Percentiles rank a stretch among this genome's conserved stretches.
Conservation (phyloP, 192 early-diverging fungal species). For the Podila horticola region DNA sequence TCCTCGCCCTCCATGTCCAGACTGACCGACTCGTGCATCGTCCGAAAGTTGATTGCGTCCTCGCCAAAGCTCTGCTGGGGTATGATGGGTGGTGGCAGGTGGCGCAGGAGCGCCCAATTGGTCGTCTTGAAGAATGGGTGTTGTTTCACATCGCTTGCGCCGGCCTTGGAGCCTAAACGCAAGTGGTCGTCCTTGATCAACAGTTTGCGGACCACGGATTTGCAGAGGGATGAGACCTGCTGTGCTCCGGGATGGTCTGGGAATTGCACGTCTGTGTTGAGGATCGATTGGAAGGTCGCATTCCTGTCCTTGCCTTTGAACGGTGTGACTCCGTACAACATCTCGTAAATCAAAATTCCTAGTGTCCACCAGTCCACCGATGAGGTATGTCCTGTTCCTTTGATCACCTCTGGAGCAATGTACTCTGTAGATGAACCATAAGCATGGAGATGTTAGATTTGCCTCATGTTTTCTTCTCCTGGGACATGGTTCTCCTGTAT, state of each 20-base stretch:
- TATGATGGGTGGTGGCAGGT: constrained; percentile 87
- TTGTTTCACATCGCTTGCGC: constrained; percentile 93
- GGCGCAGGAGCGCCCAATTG: constrained; percentile 93
- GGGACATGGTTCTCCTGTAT: neutral
- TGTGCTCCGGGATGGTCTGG: constrained; percentile 53
- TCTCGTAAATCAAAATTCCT: constrained; percentile 97
- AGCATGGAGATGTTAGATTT: neutral
- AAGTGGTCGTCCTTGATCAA: constrained; percentile 91
- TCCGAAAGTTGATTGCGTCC: constrained; percentile 77
- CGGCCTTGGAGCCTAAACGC: constrained; percentile 87
- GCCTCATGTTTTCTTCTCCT: neutral
- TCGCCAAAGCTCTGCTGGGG: constrained; percentile 68
- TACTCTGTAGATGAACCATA: constrained; percentile 71
- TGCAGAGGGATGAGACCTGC: constrained; percentile 58
- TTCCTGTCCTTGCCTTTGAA: constrained; percentile 94
- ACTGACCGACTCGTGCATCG: constrained; percentile 70
- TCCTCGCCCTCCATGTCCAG: constrained; percentile 75
- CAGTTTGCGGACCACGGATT: constrained; percentile 83
- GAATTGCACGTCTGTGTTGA: constrained; percentile 85
- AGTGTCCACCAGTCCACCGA: constrained; percentile 99
- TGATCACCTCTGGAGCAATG: constrained; percentile 99
- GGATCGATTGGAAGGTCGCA: constrained; percentile 88
- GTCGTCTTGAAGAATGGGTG: constrained; percentile 92
- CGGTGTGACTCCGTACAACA: constrained; percentile 97
- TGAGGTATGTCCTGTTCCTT: constrained; percentile 92